A percentile compares a stretch with the other conserved stretches of the same genome.
phyloP scores from a whole-genome alignment of 345 rosid species.

The Salix dunnii region DNA sequence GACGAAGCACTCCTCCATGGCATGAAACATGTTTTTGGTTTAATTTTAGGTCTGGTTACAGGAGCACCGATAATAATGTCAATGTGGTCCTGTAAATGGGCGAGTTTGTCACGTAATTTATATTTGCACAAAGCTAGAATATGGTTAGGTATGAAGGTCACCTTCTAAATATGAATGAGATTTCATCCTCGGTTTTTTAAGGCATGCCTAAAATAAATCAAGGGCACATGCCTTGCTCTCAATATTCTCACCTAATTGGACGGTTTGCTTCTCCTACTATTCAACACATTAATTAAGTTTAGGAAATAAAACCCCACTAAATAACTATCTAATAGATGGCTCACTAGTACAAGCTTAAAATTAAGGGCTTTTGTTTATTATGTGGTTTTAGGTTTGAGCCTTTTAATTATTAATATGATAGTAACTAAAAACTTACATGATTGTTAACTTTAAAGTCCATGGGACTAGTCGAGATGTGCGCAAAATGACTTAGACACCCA shows the following conservation, averaged over 20 bases:
- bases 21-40: not conserved
- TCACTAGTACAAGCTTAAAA: too few species aligned
- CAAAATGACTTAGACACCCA: fast-evolving
- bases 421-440: fast-evolving
- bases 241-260: not conserved
- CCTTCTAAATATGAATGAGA: not conserved
- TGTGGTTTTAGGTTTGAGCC: too few species aligned
- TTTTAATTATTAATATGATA: too few species aligned
- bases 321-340: too few species aligned
- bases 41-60: not conserved
- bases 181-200: too few species aligned
- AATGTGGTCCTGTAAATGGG: not conserved
- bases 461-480: too few species aligned
- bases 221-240: not conserved
- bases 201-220: not conserved
- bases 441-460: fast-evolving
- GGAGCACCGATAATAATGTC: not conserved
- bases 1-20: not conserved
- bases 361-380: too few species aligned
- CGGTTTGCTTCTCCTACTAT: not conserved
- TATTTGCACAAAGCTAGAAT: not conserved
- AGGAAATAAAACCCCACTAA: too few species aligned
- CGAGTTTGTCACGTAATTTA: not conserved
- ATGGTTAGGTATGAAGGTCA: not conserved
- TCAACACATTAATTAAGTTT: not conserved